These are phyloP conservation scores for Aspergillus candidus DNA, from an alignment of 2,329 filamentous ascomycete genomes.

Conservation along the genomic window DNA sequence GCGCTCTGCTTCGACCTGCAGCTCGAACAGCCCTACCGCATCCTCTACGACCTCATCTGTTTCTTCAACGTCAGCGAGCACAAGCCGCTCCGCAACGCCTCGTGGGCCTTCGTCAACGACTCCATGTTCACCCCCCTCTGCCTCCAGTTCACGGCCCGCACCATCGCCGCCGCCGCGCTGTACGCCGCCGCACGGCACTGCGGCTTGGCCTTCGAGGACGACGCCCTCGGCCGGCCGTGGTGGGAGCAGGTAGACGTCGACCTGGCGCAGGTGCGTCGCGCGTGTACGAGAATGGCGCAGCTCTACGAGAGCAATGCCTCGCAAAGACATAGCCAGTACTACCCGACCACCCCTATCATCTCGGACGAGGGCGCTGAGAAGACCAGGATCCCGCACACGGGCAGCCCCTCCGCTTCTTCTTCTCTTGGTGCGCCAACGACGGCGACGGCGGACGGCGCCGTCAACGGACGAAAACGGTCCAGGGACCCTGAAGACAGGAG, in stretches of 20 bases:
- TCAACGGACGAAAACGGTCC: slow-evolving; percentile 36
- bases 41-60: slow-evolving; percentile 73
- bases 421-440: too few relatives aligned
- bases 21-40: slow-evolving; percentile 79
- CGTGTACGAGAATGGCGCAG: slow-evolving; percentile 68
- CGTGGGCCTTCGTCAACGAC: slow-evolving; percentile 94
- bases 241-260: slow-evolving; percentile 74
- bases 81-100: slow-evolving; percentile 73
- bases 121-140: slow-evolving; percentile 78
- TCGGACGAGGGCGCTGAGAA: slow-evolving; percentile 33
- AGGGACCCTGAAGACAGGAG: slow-evolving; percentile 28
- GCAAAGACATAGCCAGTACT: slow-evolving; percentile 40
- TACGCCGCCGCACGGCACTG: slow-evolving; percentile 79
- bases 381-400: slow-evolving; percentile 30
- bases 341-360: slow-evolving; percentile 32
- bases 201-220: slow-evolving; percentile 64
- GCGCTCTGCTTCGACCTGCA: slow-evolving; percentile 89
- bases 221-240: slow-evolving; percentile 72
- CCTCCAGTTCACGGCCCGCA: slow-evolving; percentile 69
- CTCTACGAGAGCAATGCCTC: slow-evolving; percentile 42
- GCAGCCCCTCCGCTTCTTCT: slow-evolving; percentile 13
- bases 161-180: slow-evolving; percentile 77
- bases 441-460: slow-evolving; percentile 9
- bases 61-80: slow-evolving; percentile 70
- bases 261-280: slow-evolving; percentile 62